These are phyloP conservation scores for Erythrobasidium yunnanense DNA, from an alignment of 768 basidiomycete species.

Conservation along the genomic window DNA sequence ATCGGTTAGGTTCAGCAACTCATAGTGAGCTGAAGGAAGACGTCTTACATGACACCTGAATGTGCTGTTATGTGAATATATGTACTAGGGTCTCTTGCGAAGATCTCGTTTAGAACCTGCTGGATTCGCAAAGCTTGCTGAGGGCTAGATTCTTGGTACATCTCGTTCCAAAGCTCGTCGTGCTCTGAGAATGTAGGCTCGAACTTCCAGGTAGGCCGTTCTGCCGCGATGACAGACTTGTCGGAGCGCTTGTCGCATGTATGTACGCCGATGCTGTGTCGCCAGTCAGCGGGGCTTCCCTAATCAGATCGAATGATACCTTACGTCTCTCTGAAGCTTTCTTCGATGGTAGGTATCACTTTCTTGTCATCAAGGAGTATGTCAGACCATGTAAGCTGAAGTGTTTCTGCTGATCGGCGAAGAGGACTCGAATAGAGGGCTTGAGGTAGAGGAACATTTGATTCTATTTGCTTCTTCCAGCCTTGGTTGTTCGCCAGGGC, in stretches of 20 bases:
- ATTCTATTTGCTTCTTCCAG: conserved; percentile 30
- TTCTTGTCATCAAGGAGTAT: conserved; percentile 23
- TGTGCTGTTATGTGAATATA: conserved; percentile 39
- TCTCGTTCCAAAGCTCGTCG: conserved; percentile 35
- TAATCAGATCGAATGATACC: not conserved
- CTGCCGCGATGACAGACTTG: conserved; percentile 28
- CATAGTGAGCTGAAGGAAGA: not conserved
- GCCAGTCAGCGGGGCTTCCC: not conserved
- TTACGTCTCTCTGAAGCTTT: conserved; percentile 32
- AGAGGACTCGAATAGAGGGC: conserved; percentile 37
- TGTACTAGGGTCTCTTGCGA: conserved; percentile 31
- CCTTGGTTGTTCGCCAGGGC: conserved; percentile 30
- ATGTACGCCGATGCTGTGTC: conserved; percentile 34
- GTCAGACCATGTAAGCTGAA: conserved; percentile 37
- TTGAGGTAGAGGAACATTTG: conserved; percentile 35
- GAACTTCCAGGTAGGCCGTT: conserved; percentile 34
- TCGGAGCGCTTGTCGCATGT: conserved; percentile 37
- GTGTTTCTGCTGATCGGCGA: conserved; percentile 31
- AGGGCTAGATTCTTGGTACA: conserved; percentile 23
- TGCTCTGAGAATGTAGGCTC: conserved; percentile 36
- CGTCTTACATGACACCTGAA: conserved; percentile 33
- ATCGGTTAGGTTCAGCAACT: not conserved
- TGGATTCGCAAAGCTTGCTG: conserved; percentile 34
- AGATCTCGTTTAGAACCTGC: conserved; percentile 33
- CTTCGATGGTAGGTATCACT: conserved; percentile 29